Evolutionary conservation across 2,329 filamentous ascomycete genomes (phyloP).

Genomic region (Diaporthe australafricana): DNA sequence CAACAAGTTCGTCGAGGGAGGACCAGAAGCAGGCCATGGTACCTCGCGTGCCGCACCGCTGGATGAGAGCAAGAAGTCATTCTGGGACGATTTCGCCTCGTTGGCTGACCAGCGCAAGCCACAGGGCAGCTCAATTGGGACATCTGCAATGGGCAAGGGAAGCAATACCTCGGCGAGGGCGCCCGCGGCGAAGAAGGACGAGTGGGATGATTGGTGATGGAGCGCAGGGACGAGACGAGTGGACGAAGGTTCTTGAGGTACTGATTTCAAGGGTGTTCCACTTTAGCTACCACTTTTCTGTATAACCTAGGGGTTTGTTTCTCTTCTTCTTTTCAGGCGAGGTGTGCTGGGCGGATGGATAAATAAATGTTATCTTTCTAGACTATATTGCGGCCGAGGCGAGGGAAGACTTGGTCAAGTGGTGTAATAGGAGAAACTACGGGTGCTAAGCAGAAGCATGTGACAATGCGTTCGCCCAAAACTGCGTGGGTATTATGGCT

Average conservation of each 20-base stretch:
- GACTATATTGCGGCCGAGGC: neutral
- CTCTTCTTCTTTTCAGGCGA: neutral
- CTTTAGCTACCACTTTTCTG: slow-evolving; percentile 10
- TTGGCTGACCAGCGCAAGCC: slow-evolving; percentile 66
- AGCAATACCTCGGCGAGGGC: slow-evolving; percentile 46
- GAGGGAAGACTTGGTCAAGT: neutral
- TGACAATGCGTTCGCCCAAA: slow-evolving; percentile 15
- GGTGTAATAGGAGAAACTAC: neutral
- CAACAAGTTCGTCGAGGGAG: slow-evolving; percentile 87
- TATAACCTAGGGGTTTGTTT: slow-evolving; percentile 23
- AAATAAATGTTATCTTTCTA: slow-evolving; percentile 13
- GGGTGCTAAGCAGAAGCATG: neutral
- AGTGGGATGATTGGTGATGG: slow-evolving; percentile 73
- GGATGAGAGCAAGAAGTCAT: slow-evolving; percentile 79
- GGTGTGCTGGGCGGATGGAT: slow-evolving; percentile 19
- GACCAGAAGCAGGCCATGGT: slow-evolving; percentile 48
- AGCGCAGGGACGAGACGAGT: neutral
- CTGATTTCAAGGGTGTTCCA: neutral
- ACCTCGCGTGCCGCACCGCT: slow-evolving; percentile 50
- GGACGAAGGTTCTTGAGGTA: neutral
- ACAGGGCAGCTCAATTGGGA: slow-evolving; percentile 65
- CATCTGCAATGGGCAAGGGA: slow-evolving; percentile 69
- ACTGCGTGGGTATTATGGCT: neutral
- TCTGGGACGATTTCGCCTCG: slow-evolving; percentile 92
- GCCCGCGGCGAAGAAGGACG: slow-evolving; percentile 59